Evolutionary conservation across 257 asterid species (phyloP), one percentile per base, ranked within the genome.

Genomic region (Solanum piurae): DNA sequence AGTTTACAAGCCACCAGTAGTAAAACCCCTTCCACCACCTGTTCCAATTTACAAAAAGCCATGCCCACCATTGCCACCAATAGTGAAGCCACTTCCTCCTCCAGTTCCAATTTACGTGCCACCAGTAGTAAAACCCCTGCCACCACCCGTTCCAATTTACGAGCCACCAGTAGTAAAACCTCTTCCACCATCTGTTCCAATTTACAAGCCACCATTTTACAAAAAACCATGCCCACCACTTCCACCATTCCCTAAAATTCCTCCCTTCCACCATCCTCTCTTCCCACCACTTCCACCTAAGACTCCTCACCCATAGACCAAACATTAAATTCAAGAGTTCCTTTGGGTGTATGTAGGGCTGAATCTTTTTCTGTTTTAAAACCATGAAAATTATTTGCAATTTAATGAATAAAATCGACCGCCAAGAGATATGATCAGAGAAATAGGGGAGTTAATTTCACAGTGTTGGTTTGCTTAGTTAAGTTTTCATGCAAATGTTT

Each of bases 221-320:
- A 88, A 44, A 11, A 91, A 89, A 73, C 95, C 95, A 66, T 71
- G 90, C 31, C 93, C 94, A 42, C 96, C 95, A 5, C 82, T 94
- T 68, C 91, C 91, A 40, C 98, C 93, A 3, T 91, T 64, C 98
- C 98, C 96, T 95, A 10, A 92, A 93, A 88, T 89, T 89, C 90
- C 91, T 89, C 88, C 89, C 16, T 86, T 69, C 87, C 92, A 91
- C 91, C 96, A 94, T 90, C 98, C 99, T 13, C 83, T 86, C 64
- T 90, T 85, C 91, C 96, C 96, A 62, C 95, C 98, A 7, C 74
- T 92, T 42, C 93, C 98, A n/a, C 98, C 98, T 13, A 33, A 80
- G 46, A 60, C 88, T 68, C 91, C 89, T 69, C 88, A 86, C 16
- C 84, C 88, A 33, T 73, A 86, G 44, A 82, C 44, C 83, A 38